These are phyloP conservation scores for Phytophthora litchii DNA, from an alignment of 352 stramenopile species.

Conservation along the genomic window DNA sequence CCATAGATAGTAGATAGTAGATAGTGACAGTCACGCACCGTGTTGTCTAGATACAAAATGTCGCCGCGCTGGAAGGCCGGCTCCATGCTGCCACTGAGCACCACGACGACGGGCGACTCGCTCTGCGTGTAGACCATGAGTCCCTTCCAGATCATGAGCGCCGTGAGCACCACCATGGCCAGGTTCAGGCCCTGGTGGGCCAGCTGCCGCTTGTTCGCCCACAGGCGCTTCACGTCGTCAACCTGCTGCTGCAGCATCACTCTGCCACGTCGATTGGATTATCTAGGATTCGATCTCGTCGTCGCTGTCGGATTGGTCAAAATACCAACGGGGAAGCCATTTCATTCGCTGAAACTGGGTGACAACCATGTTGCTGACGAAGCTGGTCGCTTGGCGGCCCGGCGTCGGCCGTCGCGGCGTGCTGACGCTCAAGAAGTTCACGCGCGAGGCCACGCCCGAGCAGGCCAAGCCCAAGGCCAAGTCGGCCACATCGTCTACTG, in stretches of 20 bases:
- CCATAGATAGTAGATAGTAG: background rate
- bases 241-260: slow-evolving; percentile 88
- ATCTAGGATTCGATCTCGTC: too few relatives aligned
- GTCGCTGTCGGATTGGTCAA: background rate
- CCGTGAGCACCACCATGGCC: slow-evolving; percentile 98
- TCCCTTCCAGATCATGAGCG: slow-evolving; percentile 99
- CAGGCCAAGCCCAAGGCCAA: slow-evolving; percentile 12
- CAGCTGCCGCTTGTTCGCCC: slow-evolving; percentile 98
- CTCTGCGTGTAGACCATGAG: slow-evolving; percentile 98
- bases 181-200: slow-evolving; percentile 98
- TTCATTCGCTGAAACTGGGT: too few relatives aligned
- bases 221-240: slow-evolving; percentile 98
- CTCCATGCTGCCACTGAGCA: slow-evolving; percentile 98
- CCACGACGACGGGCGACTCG: slow-evolving; percentile 98
- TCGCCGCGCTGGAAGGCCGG: slow-evolving; percentile 99
- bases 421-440: slow-evolving; percentile 61
- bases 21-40: slow-evolving; percentile 37
- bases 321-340: background rate
- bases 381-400: background rate
- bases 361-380: slow-evolving; percentile 5
- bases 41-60: slow-evolving; percentile 99
- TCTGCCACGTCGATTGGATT: slow-evolving; percentile 11
- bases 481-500: background rate
- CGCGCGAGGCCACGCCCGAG: slow-evolving; percentile 9
- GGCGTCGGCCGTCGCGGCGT: slow-evolving; percentile 28